Conservation (phyloP, 352 stramenopile species). For the Lagenidium giganteum region DNA sequence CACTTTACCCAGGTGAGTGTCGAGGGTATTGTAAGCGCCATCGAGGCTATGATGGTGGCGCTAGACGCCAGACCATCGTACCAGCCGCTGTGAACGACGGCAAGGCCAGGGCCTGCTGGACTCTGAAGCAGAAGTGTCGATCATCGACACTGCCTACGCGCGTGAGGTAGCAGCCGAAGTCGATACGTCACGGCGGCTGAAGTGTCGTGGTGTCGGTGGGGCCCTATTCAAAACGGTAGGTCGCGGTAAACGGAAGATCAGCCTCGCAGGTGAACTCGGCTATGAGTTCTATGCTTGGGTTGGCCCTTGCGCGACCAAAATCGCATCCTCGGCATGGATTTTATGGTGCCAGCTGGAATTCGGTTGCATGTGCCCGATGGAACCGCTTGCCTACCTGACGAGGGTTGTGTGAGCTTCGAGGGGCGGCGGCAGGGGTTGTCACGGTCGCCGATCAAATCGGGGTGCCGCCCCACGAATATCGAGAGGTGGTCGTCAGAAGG, state of each 20-base stretch:
- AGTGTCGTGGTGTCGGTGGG: too few relatives aligned
- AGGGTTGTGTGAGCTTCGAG: constrained; percentile 4
- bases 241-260: constrained; percentile 4
- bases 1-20: too few relatives aligned
- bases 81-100: too few relatives aligned
- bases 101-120: too few relatives aligned
- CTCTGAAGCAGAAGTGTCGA: too few relatives aligned
- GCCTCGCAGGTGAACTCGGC: constrained; percentile 1
- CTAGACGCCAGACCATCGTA: too few relatives aligned
- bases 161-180: too few relatives aligned
- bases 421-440: neutral
- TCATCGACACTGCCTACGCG: too few relatives aligned
- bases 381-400: constrained; percentile 4
- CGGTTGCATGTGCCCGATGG: constrained; percentile 11
- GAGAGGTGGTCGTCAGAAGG: neutral
- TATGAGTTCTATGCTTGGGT: constrained; percentile 8
- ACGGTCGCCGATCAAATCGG: too few relatives aligned
- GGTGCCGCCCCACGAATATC: neutral
- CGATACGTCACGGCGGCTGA: too few relatives aligned
- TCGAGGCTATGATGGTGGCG: too few relatives aligned
- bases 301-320: constrained; percentile 1
- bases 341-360: constrained; percentile 10
- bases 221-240: constrained; percentile 1
- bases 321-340: constrained; percentile 10
- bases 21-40: too few relatives aligned